Conservation (phyloP, 768 basidiomycete genomes). For the Amanita phalloides region DNA sequence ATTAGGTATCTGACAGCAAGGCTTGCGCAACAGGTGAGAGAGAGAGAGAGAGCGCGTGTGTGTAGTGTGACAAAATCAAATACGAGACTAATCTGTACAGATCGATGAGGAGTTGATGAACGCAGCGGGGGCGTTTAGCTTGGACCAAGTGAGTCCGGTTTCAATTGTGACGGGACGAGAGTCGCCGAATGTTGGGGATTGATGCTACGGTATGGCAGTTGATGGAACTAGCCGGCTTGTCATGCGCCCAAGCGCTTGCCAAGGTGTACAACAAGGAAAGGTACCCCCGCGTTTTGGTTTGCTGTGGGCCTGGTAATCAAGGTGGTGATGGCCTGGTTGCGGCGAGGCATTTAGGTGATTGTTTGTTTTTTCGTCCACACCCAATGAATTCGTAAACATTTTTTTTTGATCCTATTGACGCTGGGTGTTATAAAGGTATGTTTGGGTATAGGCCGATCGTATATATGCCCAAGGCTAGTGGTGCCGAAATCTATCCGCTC, state of each 20-base stretch:
- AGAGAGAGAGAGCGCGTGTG: neutral
- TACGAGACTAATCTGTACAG: slow-evolving; percentile 22
- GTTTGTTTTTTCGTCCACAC: too few relatives aligned
- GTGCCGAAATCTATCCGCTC: neutral
- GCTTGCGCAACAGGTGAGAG: slow-evolving; percentile 64
- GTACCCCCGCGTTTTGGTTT: slow-evolving; percentile 74
- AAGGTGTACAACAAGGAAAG: slow-evolving; percentile 61
- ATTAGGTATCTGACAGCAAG: slow-evolving; percentile 59
- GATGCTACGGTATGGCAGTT: slow-evolving; percentile 34
- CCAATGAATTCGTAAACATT: too few relatives aligned
- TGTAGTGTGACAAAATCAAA: too few relatives aligned
- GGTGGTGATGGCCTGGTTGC: slow-evolving; percentile 96
- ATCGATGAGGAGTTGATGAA: slow-evolving; percentile 96
- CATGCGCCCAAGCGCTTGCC: slow-evolving; percentile 83
- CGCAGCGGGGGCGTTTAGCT: slow-evolving; percentile 77
- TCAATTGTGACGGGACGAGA: neutral
- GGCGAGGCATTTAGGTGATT: slow-evolving; percentile 80
- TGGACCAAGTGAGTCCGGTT: slow-evolving; percentile 52
- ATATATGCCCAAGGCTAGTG: slow-evolving; percentile 83
- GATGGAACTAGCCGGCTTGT: slow-evolving; percentile 93
- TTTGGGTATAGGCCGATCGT: slow-evolving; percentile 87
- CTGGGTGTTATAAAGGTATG: too few relatives aligned
- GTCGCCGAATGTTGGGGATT: neutral
- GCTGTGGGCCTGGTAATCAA: slow-evolving; percentile 97
- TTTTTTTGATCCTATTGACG: too few relatives aligned